Evolutionary conservation across 306 rosid species (phyloP).

Genomic region (Mimosa bimucronata): DNA sequence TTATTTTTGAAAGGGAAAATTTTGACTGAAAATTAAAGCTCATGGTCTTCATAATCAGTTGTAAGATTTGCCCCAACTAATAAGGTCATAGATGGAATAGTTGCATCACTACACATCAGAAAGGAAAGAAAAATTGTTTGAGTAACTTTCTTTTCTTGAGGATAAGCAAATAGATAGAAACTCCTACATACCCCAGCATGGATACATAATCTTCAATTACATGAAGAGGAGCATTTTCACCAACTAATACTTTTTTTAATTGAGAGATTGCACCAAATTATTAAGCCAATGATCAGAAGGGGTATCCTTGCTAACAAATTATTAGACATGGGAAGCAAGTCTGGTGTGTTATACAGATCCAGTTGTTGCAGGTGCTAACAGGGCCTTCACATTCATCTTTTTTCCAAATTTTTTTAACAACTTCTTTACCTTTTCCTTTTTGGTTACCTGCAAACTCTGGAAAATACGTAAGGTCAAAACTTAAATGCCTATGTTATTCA

Average conservation of each 20-base stretch:
- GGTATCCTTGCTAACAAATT: not conserved
- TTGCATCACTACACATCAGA: constrained; percentile 39
- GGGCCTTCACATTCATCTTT: constrained; percentile 33
- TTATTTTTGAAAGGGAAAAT: constrained; percentile 5
- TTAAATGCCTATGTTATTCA: not conserved
- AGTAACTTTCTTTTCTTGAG: not conserved
- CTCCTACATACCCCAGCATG: constrained; percentile 46
- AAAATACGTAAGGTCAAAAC: not conserved
- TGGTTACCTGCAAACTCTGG: constrained; percentile 18
- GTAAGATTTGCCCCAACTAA: constrained; percentile 51
- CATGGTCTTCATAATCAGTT: constrained; percentile 25
- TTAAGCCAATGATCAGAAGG: constrained; percentile 36
- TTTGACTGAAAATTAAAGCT: not conserved
- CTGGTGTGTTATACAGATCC: constrained; percentile 37
- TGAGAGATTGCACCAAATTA: constrained; percentile 40
- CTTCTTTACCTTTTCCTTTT: constrained; percentile 8
- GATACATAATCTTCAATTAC: constrained; percentile 40
- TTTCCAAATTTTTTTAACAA: not conserved
- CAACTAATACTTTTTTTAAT: constrained; percentile 38
- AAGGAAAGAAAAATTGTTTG: not conserved
- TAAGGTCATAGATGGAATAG: constrained; percentile 43
- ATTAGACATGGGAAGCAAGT: not conserved
- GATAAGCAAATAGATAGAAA: not conserved
- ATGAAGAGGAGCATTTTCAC: constrained; percentile 44
- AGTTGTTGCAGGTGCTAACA: constrained; percentile 39